These are phyloP conservation scores for Solanum chilense DNA, from an alignment of 257 asterid genomes.

Conservation along the genomic window DNA sequence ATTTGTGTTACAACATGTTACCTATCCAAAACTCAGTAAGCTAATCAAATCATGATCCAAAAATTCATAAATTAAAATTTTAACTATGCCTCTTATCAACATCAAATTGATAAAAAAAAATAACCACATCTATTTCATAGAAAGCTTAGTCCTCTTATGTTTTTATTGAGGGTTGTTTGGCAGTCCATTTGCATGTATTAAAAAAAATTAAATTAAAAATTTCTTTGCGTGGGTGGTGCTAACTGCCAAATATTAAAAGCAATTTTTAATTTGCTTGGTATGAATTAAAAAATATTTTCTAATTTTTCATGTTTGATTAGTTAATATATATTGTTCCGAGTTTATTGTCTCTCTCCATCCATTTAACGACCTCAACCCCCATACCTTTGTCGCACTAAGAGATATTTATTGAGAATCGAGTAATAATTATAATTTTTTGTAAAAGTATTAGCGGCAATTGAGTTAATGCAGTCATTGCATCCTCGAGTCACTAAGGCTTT, in stretches of 20 bases:
- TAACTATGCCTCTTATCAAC: not conserved
- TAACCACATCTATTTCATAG: not conserved
- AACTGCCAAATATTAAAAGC: not conserved
- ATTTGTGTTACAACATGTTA: not conserved
- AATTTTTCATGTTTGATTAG: too few relatives aligned
- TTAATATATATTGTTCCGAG: not conserved
- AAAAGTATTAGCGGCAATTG: not conserved
- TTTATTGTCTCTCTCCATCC: too few relatives aligned
- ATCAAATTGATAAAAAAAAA: not conserved
- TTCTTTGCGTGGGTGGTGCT: not conserved
- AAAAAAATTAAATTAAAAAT: not conserved
- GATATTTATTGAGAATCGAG: too few relatives aligned
- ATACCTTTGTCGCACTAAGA: not conserved
- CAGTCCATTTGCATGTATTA: not conserved
- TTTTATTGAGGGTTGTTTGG: not conserved
- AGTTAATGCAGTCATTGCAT: not conserved
- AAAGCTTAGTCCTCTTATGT: not conserved
- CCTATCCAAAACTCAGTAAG: not conserved
- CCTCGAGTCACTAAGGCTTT: not conserved
- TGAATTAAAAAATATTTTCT: not conserved
- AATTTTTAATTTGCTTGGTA: not conserved
- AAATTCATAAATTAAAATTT: not conserved
- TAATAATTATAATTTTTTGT: accelerated
- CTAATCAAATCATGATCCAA: not conserved
- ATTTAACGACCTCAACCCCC: not conserved